Percentiles rank a stretch among this genome's conserved stretches.
These are phyloP conservation scores for Wickerhamomyces sp. DNA, from an alignment of 1,139 yeast genomes.

Conservation along the genomic window DNA sequence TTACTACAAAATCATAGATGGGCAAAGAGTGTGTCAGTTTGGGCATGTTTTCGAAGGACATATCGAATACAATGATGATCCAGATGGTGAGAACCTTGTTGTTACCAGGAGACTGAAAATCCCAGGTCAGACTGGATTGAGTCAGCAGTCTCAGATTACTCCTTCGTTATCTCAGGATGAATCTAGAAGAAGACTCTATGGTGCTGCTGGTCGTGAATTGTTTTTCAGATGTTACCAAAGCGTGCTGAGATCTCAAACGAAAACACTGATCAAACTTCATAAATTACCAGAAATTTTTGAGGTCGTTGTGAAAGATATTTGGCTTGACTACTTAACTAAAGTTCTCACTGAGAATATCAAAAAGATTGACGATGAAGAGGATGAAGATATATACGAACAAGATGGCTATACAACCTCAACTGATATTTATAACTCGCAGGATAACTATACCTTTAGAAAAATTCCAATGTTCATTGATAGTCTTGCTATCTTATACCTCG, in stretches of 20 bases:
- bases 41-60: conserved; percentile 89
- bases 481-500: conserved; percentile 34
- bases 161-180: conserved; percentile 12
- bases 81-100: conserved; percentile 44
- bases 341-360: not conserved
- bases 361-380: too few species aligned
- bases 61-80: conserved; percentile 73
- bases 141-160: conserved; percentile 13
- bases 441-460: conserved; percentile 5
- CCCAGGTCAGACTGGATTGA: conserved; percentile 30
- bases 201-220: conserved; percentile 45
- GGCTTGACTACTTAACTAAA: conserved; percentile 35
- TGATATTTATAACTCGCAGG: not conserved
- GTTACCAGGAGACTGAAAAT: conserved; percentile 54
- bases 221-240: conserved; percentile 50
- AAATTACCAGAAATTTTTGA: conserved; percentile 35
- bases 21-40: conserved; percentile 76
- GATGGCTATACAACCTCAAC: not conserved
- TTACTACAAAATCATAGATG: conserved; percentile 67
- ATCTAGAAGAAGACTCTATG: conserved; percentile 37
- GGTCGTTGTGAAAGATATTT: conserved; percentile 42
- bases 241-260: conserved; percentile 46
- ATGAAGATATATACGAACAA: too few species aligned
- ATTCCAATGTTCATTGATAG: conserved; percentile 27
- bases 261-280: conserved; percentile 31